Evolutionary conservation across 2,329 filamentous ascomycete species (phyloP).

Genomic region (Paracoccidioides lutzii): DNA sequence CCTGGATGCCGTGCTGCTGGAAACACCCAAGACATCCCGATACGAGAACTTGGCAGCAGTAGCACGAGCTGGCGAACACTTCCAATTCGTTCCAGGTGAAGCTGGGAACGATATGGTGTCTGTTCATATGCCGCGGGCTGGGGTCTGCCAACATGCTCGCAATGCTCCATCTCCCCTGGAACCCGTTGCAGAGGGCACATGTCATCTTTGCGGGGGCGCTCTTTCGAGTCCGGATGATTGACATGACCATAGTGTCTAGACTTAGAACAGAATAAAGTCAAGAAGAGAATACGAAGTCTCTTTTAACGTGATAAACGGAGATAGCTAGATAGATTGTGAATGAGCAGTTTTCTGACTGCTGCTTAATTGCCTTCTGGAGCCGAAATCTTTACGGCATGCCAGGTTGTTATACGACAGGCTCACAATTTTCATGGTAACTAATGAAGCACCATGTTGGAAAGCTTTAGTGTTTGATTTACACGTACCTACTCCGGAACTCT

Average conservation of each 20-base stretch:
- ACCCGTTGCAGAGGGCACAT: not conserved
- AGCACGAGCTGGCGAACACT: not conserved
- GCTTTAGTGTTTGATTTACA: too few species aligned
- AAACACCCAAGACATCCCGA: not conserved
- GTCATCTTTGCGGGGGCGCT: not conserved
- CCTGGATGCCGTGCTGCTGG: not conserved
- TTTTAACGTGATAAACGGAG: too few species aligned
- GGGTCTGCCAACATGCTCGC: not conserved
- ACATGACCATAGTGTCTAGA: not conserved
- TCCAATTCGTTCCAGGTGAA: not conserved
- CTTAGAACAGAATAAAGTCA: too few species aligned
- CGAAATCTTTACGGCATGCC: too few species aligned
- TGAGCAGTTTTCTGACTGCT: too few species aligned
- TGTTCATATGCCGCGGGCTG: not conserved
- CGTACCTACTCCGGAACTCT: too few species aligned
- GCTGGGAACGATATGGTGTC: not conserved
- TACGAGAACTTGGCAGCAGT: not conserved
- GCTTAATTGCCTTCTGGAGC: too few species aligned
- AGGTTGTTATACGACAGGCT: too few species aligned
- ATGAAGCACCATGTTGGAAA: too few species aligned
- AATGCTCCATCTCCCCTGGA: not conserved
- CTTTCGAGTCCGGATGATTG: not conserved
- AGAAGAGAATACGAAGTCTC: too few species aligned
- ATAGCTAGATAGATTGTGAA: too few species aligned
- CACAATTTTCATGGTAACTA: too few species aligned